These are phyloP conservation scores for Phialocephala sp. DNA, from an alignment of 2,329 filamentous ascomycete genomes.

Conservation along the genomic window DNA sequence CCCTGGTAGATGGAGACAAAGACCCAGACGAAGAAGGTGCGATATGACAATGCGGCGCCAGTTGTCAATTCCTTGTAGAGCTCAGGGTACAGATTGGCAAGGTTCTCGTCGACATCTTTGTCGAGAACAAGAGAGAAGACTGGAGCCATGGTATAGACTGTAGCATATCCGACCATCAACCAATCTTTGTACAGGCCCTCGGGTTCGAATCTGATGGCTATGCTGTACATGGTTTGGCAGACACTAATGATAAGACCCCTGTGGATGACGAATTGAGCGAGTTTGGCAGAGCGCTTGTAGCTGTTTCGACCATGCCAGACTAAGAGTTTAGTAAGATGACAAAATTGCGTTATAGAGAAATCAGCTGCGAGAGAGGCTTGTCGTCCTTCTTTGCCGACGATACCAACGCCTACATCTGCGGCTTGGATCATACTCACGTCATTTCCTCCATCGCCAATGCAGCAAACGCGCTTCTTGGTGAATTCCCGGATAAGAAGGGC, in stretches of 20 bases:
- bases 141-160: slow-evolving; percentile 90
- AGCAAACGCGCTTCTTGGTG: slow-evolving; percentile 95
- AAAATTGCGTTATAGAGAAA: slow-evolving; percentile 95
- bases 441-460: slow-evolving; percentile 97
- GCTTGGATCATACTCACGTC: slow-evolving; percentile 99
- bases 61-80: slow-evolving; percentile 96
- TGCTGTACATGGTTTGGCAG: slow-evolving; percentile 97
- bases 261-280: slow-evolving; percentile 98
- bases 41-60: slow-evolving; percentile 85
- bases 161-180: slow-evolving; percentile 96
- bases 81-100: slow-evolving; percentile 95
- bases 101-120: slow-evolving; percentile 89
- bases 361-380: slow-evolving; percentile 95
- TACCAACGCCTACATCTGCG: slow-evolving; percentile 95
- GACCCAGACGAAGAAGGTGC: slow-evolving; percentile 97
- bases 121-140: slow-evolving; percentile 95
- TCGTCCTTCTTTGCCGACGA: slow-evolving; percentile 95
- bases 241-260: slow-evolving; percentile 93
- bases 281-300: slow-evolving; percentile 94
- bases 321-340: slow-evolving; percentile 92
- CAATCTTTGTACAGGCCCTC: slow-evolving; percentile 95
- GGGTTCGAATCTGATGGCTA: slow-evolving; percentile 89
- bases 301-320: slow-evolving; percentile 98
- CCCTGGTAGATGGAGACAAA: slow-evolving; percentile 95
- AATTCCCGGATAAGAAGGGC: slow-evolving; percentile 87